Conservation (phyloP, 805 yeast genomes). For the Nakazawaea holstii region DNA sequence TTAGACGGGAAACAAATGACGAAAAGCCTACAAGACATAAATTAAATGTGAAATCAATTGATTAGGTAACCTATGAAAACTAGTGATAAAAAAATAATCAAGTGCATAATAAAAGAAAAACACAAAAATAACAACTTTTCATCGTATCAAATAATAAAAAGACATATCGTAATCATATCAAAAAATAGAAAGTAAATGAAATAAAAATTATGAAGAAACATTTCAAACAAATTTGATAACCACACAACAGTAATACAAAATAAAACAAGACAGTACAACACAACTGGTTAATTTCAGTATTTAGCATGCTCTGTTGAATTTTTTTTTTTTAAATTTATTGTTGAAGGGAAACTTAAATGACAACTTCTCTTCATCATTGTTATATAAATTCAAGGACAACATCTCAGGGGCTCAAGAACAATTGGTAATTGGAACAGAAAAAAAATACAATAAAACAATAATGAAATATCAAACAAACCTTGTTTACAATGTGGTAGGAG, state of each 20-base stretch:
- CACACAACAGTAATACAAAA: not conserved
- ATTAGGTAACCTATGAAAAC: not conserved
- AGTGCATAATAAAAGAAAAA: constrained; percentile 15
- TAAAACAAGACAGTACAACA: not conserved
- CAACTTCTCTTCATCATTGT: no score
- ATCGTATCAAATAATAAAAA: constrained; percentile 1
- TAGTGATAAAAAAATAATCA: not conserved
- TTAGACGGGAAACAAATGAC: no score
- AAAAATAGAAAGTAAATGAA: not conserved
- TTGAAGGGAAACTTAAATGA: no score
- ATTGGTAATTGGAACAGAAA: not conserved
- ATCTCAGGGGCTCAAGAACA: no score
- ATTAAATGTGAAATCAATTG: not conserved
- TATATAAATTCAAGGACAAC: no score
- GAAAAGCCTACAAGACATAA: no score
- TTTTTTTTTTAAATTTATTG: no score
- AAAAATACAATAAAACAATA: no score
- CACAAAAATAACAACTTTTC: constrained; percentile 9
- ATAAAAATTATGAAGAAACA: not conserved
- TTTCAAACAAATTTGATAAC: not conserved
- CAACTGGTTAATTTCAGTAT: not conserved
- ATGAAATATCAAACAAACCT: no score
- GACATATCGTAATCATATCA: constrained; percentile 8
- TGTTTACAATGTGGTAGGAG: not conserved
- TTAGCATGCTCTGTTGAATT: no score